Evolutionary conservation across 2,329 filamentous ascomycete species (phyloP).

Genomic region (Cladobotryum protrusum): DNA sequence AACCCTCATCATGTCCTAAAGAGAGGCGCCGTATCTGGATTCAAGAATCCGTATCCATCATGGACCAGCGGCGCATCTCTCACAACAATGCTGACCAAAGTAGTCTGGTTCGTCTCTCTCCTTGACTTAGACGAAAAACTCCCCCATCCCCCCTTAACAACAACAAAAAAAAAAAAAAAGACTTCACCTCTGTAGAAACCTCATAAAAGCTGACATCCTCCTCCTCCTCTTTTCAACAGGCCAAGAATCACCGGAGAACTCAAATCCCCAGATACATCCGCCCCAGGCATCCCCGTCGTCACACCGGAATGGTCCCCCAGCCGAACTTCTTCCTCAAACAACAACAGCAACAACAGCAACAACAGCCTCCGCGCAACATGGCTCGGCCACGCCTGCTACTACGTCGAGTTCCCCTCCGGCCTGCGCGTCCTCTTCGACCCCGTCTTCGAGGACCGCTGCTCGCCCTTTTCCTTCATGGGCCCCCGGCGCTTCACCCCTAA

Average conservation of each 20-base stretch:
- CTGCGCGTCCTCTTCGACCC: constrained; percentile 89
- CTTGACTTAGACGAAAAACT: background rate
- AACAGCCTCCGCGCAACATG: constrained; percentile 78
- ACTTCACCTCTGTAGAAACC: no score
- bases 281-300: constrained; percentile 59
- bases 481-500: constrained; percentile 73
- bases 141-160: background rate
- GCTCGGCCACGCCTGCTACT: constrained; percentile 93
- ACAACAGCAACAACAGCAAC: no score
- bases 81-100: constrained; percentile 21
- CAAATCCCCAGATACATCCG: constrained; percentile 52
- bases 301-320: constrained; percentile 60
- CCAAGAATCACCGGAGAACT: constrained; percentile 35
- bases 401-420: constrained; percentile 80
- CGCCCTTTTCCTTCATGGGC: constrained; percentile 62
- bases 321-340: constrained; percentile 47
- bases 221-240: constrained; percentile 23
- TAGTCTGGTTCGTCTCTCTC: constrained; percentile 30
- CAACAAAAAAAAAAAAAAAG: background rate
- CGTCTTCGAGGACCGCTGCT: constrained; percentile 83
- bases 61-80: constrained; percentile 22
- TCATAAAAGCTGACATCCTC: no score
- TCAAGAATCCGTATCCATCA: constrained; percentile 48
- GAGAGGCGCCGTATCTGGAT: constrained; percentile 35
- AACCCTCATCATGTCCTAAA: constrained; percentile 44